Conservation (phyloP, 768 basidiomycete genomes). For the Tubosaeta brunneosetosa region DNA sequence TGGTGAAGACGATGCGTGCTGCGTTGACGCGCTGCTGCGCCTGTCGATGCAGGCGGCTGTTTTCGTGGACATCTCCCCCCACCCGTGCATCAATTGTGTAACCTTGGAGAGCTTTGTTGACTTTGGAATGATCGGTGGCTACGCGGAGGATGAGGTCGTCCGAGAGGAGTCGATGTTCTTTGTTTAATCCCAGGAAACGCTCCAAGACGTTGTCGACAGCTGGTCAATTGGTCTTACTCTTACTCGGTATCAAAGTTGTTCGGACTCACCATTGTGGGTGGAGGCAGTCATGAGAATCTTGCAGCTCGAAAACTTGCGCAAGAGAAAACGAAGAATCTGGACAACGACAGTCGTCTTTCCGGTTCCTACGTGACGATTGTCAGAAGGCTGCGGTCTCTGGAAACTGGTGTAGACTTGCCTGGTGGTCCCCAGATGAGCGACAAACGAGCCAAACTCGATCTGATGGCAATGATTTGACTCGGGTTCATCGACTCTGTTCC, state of each 20-base stretch:
- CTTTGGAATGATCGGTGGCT: constrained; percentile 61
- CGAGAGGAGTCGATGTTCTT: constrained; percentile 36
- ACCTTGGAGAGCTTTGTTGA: constrained; percentile 50
- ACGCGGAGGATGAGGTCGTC: constrained; percentile 62
- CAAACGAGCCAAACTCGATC: constrained; percentile 39
- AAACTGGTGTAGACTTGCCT: constrained; percentile 31
- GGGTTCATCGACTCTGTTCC: constrained; percentile 38
- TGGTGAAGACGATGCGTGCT: constrained; percentile 58
- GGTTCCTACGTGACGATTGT: constrained; percentile 41
- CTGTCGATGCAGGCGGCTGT: constrained; percentile 50
- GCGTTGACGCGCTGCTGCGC: constrained; percentile 55
- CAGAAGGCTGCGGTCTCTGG: background rate
- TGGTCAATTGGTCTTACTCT: constrained; percentile 18
- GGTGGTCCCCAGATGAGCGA: constrained; percentile 70
- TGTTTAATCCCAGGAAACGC: constrained; percentile 51
- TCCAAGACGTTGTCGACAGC: constrained; percentile 71
- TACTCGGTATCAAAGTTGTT: too few species aligned
- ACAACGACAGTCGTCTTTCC: constrained; percentile 71
- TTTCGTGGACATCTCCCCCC: constrained; percentile 55
- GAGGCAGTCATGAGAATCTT: constrained; percentile 70
- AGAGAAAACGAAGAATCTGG: constrained; percentile 47
- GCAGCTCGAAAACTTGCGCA: constrained; percentile 28
- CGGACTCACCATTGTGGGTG: constrained; percentile 53
- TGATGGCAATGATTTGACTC: constrained; percentile 51
- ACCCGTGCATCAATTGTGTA: constrained; percentile 64